These are phyloP conservation scores for Microbotryomycetes sp. DNA, from an alignment of 1,284 basidiomycete species.

Conservation along the genomic window DNA sequence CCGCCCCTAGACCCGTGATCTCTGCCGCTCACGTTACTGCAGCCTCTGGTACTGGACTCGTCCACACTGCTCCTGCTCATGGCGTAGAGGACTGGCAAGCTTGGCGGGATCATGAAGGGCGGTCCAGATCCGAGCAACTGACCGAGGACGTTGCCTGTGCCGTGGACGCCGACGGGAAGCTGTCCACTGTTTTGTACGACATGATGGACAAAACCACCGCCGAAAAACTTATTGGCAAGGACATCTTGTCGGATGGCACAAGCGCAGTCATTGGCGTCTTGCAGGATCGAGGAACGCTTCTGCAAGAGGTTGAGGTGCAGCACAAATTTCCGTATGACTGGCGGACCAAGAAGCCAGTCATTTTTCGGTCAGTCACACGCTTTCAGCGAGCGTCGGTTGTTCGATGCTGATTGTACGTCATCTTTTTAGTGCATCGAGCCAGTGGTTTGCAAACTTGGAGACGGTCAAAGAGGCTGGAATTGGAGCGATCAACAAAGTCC, in stretches of 20 bases:
- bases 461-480: slow-evolving; percentile 71
- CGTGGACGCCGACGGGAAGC: slow-evolving; percentile 73
- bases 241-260: slow-evolving; percentile 65
- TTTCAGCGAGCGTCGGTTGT: neutral
- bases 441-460: slow-evolving; percentile 94
- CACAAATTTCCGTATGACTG: slow-evolving; percentile 97
- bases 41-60: slow-evolving; percentile 87
- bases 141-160: slow-evolving; percentile 53
- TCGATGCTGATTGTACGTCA: neutral
- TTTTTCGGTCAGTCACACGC: slow-evolving; percentile 68
- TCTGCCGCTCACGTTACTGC: slow-evolving; percentile 65
- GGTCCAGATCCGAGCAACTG: slow-evolving; percentile 44
- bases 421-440: slow-evolving; percentile 72
- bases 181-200: slow-evolving; percentile 52
- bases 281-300: slow-evolving; percentile 50
- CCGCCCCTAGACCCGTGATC: slow-evolving; percentile 46
- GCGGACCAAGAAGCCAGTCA: slow-evolving; percentile 88
- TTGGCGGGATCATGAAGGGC: slow-evolving; percentile 49
- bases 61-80: slow-evolving; percentile 93
- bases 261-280: slow-evolving; percentile 60
- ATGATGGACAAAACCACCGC: slow-evolving; percentile 49
- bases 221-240: slow-evolving; percentile 55
- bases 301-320: slow-evolving; percentile 63
- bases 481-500: slow-evolving; percentile 60
- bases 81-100: slow-evolving; percentile 85